Conservation (phyloP, 164 flowering plant genomes). For the Liriodendron chinense region DNA sequence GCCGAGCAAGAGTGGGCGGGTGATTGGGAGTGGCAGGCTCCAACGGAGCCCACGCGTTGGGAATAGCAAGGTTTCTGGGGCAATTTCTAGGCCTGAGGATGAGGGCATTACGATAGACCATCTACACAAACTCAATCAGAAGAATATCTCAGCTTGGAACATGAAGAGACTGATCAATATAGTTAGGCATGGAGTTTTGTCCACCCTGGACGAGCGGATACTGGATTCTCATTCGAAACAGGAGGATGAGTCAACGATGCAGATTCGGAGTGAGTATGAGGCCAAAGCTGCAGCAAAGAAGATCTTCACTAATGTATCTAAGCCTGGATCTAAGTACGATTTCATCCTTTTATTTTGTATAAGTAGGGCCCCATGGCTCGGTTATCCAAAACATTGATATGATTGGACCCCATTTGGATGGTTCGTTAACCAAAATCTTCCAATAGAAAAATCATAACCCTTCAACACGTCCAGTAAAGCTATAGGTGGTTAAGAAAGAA, state of each 20-base stretch:
- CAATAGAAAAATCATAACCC: no score
- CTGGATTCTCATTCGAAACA: conserved; percentile 12
- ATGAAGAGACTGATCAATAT: conserved; percentile 64
- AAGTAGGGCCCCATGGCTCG: neutral
- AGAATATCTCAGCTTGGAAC: conserved; percentile 69
- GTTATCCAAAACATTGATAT: neutral
- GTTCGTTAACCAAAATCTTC: no score
- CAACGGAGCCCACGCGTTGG: conserved; percentile 25
- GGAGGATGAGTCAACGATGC: conserved; percentile 37
- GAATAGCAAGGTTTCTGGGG: conserved; percentile 28
- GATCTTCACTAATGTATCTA: conserved; percentile 53
- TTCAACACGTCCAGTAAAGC: no score
- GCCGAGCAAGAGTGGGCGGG: conserved; percentile 22
- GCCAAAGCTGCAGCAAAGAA: conserved; percentile 58
- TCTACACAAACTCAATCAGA: conserved; percentile 53
- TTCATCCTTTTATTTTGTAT: neutral
- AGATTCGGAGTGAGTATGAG: conserved; percentile 47
- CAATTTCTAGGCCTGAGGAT: conserved; percentile 12
- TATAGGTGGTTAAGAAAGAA: no score
- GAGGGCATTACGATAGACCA: conserved; percentile 50
- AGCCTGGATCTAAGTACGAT: conserved; percentile 43
- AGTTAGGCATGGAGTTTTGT: conserved; percentile 41
- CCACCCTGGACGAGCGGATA: conserved; percentile 47
- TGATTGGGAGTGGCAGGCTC: conserved; percentile 25
- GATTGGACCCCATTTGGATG: no score